phyloP scores from a whole-genome alignment of 305 asterid species.

The Fraxinus baroniana region DNA sequence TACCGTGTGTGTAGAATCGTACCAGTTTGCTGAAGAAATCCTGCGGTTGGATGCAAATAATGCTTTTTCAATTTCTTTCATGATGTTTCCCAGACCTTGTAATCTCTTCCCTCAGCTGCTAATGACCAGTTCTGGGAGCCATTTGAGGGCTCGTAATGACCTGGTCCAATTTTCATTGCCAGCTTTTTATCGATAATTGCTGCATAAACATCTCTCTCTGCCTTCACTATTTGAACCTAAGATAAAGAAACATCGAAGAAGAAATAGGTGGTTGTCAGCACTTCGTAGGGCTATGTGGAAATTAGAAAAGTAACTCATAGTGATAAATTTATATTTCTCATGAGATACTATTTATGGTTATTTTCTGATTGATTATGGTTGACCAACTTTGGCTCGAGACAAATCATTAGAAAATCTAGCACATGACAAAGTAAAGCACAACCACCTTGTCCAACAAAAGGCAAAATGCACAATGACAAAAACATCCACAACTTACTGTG shows the following conservation, averaged over 20 bases:
- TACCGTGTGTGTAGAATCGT: neutral
- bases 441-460: neutral
- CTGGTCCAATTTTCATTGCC: slow-evolving; percentile 95
- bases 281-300: neutral
- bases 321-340: neutral
- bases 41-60: neutral
- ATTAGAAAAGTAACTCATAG: neutral
- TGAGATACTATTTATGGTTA: neutral
- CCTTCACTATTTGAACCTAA: slow-evolving; percentile 70
- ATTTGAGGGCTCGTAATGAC: slow-evolving; percentile 69
- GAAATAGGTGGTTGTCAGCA: neutral
- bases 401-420: neutral
- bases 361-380: neutral
- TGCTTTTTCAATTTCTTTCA: slow-evolving; percentile 10
- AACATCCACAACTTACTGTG: slow-evolving; percentile 51
- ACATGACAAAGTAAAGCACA: neutral
- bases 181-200: slow-evolving; percentile 80
- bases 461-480: neutral
- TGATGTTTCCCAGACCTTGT: slow-evolving; percentile 81
- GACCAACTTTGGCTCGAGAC: neutral
- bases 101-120: slow-evolving; percentile 71
- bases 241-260: slow-evolving; percentile 10
- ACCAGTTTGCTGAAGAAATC: neutral
- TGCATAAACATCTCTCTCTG: slow-evolving; percentile 89
- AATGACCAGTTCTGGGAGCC: slow-evolving; percentile 60